These are phyloP conservation scores for Durotheca rogersii DNA, from an alignment of 495 filamentous ascomycete species.

Conservation along the genomic window DNA sequence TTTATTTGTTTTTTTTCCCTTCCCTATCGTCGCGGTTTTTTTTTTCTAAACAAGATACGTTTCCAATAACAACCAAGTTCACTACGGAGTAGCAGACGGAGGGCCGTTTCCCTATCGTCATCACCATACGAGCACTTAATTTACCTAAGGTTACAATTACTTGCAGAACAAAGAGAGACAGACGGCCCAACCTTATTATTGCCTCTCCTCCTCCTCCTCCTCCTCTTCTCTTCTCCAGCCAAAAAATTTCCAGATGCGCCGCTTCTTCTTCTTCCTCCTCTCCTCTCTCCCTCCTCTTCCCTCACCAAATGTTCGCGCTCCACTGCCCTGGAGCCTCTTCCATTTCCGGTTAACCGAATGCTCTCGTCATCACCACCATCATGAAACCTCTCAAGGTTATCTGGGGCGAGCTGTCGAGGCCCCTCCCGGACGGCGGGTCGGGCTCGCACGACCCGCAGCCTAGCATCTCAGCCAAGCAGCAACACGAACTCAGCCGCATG, in stretches of 20 bases:
- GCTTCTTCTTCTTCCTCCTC: constrained; percentile 3
- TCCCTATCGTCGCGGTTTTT: no score
- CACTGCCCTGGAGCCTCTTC: neutral
- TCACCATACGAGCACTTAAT: neutral
- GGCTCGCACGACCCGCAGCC: constrained; percentile 9
- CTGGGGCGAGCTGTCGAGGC: constrained; percentile 29
- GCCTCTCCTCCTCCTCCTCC: neutral
- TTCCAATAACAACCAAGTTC: neutral
- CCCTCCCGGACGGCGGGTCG: constrained; percentile 23
- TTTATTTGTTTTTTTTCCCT: neutral
- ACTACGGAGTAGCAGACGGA: neutral
- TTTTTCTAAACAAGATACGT: no score
- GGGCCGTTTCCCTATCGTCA: neutral
- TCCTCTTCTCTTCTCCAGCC: neutral
- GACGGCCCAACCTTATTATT: neutral
- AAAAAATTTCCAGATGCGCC: constrained; percentile 9
- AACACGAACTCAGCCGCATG: constrained; percentile 22
- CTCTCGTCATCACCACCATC: neutral
- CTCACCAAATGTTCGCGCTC: neutral
- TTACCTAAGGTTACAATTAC: constrained; percentile 28
- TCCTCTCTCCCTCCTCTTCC: constrained; percentile 7
- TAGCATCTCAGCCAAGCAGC: constrained; percentile 15
- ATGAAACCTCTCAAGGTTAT: constrained; percentile 29
- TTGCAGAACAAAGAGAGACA: constrained; percentile 17
- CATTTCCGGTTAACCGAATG: constrained; percentile 2